phyloP scores from a whole-genome alignment of 1,284 basidiomycete genomes.

The Taiwanofungus camphoratus region DNA sequence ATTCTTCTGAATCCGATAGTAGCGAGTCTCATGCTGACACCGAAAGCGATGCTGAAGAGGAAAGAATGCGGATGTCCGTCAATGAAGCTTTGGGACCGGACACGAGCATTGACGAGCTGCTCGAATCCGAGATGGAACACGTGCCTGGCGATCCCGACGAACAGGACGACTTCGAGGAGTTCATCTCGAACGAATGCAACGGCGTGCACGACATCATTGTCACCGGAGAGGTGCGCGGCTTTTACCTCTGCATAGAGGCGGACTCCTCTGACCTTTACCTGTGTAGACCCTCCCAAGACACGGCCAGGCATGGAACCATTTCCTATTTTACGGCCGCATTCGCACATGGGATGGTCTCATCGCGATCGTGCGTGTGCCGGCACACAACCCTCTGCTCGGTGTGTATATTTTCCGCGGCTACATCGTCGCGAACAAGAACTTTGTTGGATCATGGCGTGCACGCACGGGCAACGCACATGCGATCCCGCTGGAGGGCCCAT shows the following conservation, averaged over 20 bases:
- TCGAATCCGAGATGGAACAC: conserved; percentile 16
- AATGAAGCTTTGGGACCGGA: conserved; percentile 25
- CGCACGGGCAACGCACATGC: conserved; percentile 31
- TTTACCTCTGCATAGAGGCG: not conserved
- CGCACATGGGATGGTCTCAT: conserved; percentile 65
- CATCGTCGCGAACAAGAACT: conserved; percentile 51
- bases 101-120: conserved; percentile 17
- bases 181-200: conserved; percentile 28
- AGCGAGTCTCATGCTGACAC: not conserved
- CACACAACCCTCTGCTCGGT: conserved; percentile 27
- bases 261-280: conserved; percentile 1
- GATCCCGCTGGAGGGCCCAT: conserved; percentile 48
- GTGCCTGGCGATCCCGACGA: conserved; percentile 9
- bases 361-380: conserved; percentile 49
- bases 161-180: conserved; percentile 12
- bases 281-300: conserved; percentile 46
- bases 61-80: conserved; percentile 3
- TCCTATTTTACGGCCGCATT: conserved; percentile 56
- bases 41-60: not conserved
- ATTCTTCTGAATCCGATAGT: too few relatives aligned
- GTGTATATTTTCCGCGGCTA: conserved; percentile 64
- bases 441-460: conserved; percentile 66
- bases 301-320: conserved; percentile 53
- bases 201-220: conserved; percentile 54
- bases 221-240: conserved; percentile 41